phyloP scores from a whole-genome alignment of 1,284 basidiomycete species.

The Boletus subluridellus region DNA sequence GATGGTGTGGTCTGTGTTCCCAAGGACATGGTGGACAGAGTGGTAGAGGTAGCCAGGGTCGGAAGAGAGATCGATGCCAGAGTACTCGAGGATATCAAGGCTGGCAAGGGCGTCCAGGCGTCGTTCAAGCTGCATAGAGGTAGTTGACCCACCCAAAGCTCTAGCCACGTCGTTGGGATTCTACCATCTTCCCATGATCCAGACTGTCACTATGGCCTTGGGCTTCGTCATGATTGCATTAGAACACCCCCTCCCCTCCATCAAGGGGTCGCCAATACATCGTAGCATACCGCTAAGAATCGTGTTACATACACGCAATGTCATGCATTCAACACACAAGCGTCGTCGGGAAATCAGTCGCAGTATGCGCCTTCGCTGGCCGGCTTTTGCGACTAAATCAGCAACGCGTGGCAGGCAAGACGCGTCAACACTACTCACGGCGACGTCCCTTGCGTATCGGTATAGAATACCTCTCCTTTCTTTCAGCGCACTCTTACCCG shows the following conservation, averaged over 20 bases:
- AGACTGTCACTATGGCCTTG: constrained; percentile 59
- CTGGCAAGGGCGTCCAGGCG: constrained; percentile 70
- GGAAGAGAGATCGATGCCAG: constrained; percentile 67
- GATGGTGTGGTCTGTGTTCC: constrained; percentile 91
- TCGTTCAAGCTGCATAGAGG: constrained; percentile 79
- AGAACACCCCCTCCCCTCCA: constrained; percentile 60
- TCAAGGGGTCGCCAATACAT: constrained; percentile 57
- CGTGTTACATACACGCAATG: constrained; percentile 39
- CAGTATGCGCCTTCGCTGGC: no score
- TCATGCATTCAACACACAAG: no score
- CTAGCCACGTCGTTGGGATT: background rate
- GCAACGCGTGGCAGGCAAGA: no score
- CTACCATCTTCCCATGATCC: constrained; percentile 59
- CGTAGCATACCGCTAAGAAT: constrained; percentile 64
- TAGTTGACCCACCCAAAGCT: constrained; percentile 32
- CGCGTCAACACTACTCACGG: no score
- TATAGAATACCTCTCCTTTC: constrained; percentile 69
- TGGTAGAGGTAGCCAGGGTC: constrained; percentile 57
- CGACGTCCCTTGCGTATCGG: constrained; percentile 70
- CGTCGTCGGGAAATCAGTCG: no score
- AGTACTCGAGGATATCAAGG: constrained; percentile 75
- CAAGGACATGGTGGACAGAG: constrained; percentile 50
- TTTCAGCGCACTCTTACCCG: constrained; percentile 61
- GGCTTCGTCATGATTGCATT: constrained; percentile 57
- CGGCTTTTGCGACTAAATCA: no score